phyloP scores from a whole-genome alignment of 1,284 basidiomycete species.

The Leccinum pachyderme region DNA sequence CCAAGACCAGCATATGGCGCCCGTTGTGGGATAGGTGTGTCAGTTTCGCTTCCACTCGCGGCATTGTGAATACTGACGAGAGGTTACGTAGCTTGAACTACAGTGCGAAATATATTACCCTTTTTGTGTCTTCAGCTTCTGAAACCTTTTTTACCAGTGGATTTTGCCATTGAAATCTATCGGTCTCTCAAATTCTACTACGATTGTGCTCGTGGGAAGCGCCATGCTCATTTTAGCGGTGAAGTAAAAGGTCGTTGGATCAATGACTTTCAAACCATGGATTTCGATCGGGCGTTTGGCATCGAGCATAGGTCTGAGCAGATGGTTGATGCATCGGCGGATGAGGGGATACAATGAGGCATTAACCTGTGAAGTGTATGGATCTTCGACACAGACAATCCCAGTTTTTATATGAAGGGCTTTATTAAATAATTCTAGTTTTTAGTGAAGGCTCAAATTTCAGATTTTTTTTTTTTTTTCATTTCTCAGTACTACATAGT shows the following conservation, averaged over 20 bases:
- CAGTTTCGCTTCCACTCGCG: neutral
- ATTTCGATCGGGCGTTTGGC: slow-evolving; percentile 55
- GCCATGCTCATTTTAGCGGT: slow-evolving; percentile 38
- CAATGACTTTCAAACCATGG: slow-evolving; percentile 20
- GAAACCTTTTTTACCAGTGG: slow-evolving; percentile 38
- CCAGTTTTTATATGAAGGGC: too few relatives aligned
- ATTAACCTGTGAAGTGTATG: too few relatives aligned
- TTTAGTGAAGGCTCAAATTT: too few relatives aligned
- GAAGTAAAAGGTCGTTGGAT: slow-evolving; percentile 30
- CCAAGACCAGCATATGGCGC: slow-evolving; percentile 53
- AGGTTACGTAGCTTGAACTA: slow-evolving; percentile 60
- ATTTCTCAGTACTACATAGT: too few relatives aligned
- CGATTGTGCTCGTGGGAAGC: slow-evolving; percentile 45
- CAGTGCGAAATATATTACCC: slow-evolving; percentile 37
- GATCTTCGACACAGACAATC: too few relatives aligned
- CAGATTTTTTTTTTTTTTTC: too few relatives aligned
- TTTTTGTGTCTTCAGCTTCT: slow-evolving; percentile 3
- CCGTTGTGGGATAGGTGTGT: slow-evolving; percentile 72
- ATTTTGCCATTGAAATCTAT: slow-evolving; percentile 64
- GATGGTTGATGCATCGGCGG: slow-evolving; percentile 3
- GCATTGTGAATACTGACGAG: slow-evolving; percentile 6
- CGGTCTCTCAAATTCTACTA: slow-evolving; percentile 63
- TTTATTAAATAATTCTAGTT: too few relatives aligned
- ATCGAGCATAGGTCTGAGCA: slow-evolving; percentile 28
- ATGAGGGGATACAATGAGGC: neutral